Base-by-base conservation (phyloP, 495 filamentous ascomycete genomes). In the Aspergillus baeticus region DNA sequence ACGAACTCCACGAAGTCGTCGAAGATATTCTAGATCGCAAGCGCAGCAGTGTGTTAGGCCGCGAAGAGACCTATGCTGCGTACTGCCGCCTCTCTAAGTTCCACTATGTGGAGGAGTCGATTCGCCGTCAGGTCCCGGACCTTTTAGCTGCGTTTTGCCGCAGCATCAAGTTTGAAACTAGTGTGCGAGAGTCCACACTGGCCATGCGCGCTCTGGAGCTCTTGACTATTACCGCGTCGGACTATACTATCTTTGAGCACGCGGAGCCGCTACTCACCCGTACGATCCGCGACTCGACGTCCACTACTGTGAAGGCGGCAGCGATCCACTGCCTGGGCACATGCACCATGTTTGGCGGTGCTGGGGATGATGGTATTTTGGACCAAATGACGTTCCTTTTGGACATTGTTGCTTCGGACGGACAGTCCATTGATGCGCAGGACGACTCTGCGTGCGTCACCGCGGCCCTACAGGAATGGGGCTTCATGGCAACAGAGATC, bases 401-500 rank as follows among this genome's bases (percentile, higher is more conserved):
- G 15, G 92, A 96, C 57, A 91, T 97, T 34, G 76, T 94, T 43
- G 85, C 90, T 42, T 92, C 87, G 17, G 92, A 98, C 58, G 94
- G 94, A 1, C 75, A 85, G 36, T 81, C 77, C 0, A 80, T 96
- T 22, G 84, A 81, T 8, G 93, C 93, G 6, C 73, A 75, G 10
- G 92, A 97, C 61, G 87, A 84, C 58, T 82, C 80, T 1, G 79
- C 74, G 10, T 84, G 92, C n/a, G 92, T 98, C 14, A 79, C 84
- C 2, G 91, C 93, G 0, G 92, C 93, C 2, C 78, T 95, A 5
- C 84, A 90, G 62, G 87, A 89, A 59, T 97, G 92, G 92, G 92
- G 90, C 10, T 90, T 91, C 60, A 78, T 96, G 10, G 89, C 87
- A 10, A 95, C 89, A 10, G 84, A 88, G 39, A 69, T 96, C 33